Evolutionary conservation across 2,329 filamentous ascomycete genomes (phyloP), one percentile per base, ranked within the genome.

Genomic region (Berkeleyomyces rouxiae): DNA sequence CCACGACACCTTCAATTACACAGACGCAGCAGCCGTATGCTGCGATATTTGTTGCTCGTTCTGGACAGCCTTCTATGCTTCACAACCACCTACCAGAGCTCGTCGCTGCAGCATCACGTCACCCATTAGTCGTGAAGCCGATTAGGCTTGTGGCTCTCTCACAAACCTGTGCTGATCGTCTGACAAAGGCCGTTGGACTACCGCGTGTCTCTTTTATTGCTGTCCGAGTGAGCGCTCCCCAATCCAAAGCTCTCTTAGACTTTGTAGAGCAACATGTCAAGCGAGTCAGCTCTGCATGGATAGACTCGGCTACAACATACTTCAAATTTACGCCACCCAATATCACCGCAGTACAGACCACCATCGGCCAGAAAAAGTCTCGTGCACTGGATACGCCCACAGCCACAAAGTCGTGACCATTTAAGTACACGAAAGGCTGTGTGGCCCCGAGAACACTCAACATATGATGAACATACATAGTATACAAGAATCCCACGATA

Each of bases 141-240:
- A 81, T 79, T 7, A 78, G 80, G 31, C 76, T 89, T 2, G 76
- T 90, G 2, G 79, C 82, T 0, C 78, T 89, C 57, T 83, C 84
- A 0, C 82, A 79, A 61, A 73, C 78, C 0, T 81, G 78, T 59
- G 84, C 85, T 55, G 74, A 80, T 13, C 77, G 78, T 10, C 72
- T 90, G 13, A 80, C 80, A 58, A 71, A 73, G 39, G 77, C 77
- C 23, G 74, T 89, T 3, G 80, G 80, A 1, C 76, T 88, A 7
- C 82, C 83, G 0, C 78, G 84, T 42, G 83, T 83, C 0, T 86
- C 84, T 1, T 82, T 83, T 31, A 73, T 90, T 40, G 86, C 79
- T 0, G 70, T 90, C 5, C 71, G 76, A 23, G 74, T 75, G 5
- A 78, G 74, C 44, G 82, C 84, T 0, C 82, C 83, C 0, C 78